Conservation (phyloP, 2,329 filamentous ascomycete species). For the Paecilomyces variotii region DNA sequence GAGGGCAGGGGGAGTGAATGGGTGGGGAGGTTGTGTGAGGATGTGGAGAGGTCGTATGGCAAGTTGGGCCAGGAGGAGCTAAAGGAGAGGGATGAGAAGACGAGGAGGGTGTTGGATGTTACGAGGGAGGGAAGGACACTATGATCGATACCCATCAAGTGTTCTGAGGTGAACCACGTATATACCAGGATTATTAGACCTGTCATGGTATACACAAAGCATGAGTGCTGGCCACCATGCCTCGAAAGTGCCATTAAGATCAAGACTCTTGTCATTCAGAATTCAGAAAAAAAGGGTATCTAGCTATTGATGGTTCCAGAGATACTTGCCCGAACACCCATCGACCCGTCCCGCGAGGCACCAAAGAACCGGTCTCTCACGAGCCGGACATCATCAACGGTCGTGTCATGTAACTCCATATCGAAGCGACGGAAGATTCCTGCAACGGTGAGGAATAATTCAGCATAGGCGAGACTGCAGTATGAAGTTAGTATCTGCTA, state of each 20-base stretch:
- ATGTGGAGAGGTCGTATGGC: constrained; percentile 8
- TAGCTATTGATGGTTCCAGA: background rate
- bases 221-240: background rate
- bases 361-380: constrained; percentile 18
- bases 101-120: constrained; percentile 5
- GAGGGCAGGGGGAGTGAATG: constrained; percentile 23
- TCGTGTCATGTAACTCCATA: constrained; percentile 25
- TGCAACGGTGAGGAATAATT: constrained; percentile 23
- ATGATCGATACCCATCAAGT: background rate
- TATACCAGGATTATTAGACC: background rate
- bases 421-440: constrained; percentile 21
- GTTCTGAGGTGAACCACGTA: background rate
- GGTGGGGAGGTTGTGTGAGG: constrained; percentile 2
- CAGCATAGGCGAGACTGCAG: constrained; percentile 23
- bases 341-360: constrained; percentile 1
- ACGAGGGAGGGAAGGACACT: constrained; percentile 1
- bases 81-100: constrained; percentile 9
- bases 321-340: background rate
- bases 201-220: background rate
- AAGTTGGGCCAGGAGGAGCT: constrained; percentile 4
- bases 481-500: background rate
- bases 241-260: background rate
- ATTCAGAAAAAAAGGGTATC: background rate
- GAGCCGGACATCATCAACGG: constrained; percentile 19
- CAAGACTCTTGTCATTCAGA: background rate